A percentile compares a stretch with the other conserved stretches of the same genome.
Evolutionary conservation across 140 eudicot species (phyloP).

Genomic region (Bidens hawaiensis): DNA sequence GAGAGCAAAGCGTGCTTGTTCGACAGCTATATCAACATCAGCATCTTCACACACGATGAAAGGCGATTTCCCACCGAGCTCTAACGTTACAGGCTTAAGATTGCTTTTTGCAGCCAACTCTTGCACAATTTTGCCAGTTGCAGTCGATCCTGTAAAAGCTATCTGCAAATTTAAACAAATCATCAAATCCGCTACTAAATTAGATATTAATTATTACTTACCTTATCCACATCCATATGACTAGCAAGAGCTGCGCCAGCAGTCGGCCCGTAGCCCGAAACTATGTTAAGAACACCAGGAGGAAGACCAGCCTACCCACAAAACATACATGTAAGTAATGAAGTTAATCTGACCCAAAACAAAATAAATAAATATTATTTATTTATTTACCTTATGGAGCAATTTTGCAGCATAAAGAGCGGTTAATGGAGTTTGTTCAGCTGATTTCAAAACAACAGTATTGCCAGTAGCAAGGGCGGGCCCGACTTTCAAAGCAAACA

Average conservation of each 20-base stretch:
- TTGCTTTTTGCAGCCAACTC: conserved; percentile 88
- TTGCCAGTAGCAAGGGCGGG: conserved; percentile 96
- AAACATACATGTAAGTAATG: background rate
- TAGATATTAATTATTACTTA: conserved; percentile 8
- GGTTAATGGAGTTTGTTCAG: conserved; percentile 94
- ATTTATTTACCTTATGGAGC: conserved; percentile 89
- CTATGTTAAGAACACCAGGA: conserved; percentile 82
- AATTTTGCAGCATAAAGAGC: conserved; percentile 76
- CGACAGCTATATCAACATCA: conserved; percentile 76
- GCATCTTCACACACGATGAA: conserved; percentile 97
- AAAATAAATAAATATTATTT: no score
- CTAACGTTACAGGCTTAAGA: conserved; percentile 84
- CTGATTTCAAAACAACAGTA: conserved; percentile 78
- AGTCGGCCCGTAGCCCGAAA: conserved; percentile 94
- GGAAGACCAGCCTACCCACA: conserved; percentile 94
- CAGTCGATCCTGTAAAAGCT: conserved; percentile 97
- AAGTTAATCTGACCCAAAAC: no score
- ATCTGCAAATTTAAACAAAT: conserved; percentile 49
- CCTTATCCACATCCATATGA: conserved; percentile 99
- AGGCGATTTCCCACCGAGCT: conserved; percentile 98
- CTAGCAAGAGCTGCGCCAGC: conserved; percentile 98
- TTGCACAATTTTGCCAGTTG: conserved; percentile 70
- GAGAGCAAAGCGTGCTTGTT: conserved; percentile 86
- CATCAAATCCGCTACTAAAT: background rate
- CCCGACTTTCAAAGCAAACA: conserved; percentile 97